A percentile compares a stretch with the other conserved stretches of the same genome.
phyloP scores from a whole-genome alignment of 805 yeast genomes.

The Wickerhamiella qilinensis region DNA sequence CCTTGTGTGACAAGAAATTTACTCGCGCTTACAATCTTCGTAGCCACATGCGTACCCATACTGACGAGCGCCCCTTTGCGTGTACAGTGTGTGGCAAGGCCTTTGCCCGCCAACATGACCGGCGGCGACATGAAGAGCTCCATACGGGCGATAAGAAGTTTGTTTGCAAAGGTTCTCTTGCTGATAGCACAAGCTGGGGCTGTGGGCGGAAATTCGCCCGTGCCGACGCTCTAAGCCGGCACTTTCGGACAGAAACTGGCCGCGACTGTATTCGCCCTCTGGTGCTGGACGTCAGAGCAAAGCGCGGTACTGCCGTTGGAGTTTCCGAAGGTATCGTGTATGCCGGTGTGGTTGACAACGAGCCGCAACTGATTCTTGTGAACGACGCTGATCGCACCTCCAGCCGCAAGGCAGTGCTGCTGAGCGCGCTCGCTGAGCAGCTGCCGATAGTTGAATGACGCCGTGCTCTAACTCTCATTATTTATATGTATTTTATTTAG shows the following conservation, averaged over 20 bases:
- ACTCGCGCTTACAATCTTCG: constrained; percentile 88
- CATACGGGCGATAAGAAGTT: constrained; percentile 60
- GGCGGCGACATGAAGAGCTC: constrained; percentile 58
- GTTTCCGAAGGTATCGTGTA: constrained; percentile 16
- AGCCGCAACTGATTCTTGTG: constrained; percentile 10
- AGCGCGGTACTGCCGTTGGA: constrained; percentile 7
- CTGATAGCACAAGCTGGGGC: constrained; percentile 55
- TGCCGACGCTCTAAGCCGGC: constrained; percentile 63
- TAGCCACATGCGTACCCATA: constrained; percentile 80
- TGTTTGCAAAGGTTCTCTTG: constrained; percentile 45
- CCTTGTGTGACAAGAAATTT: constrained; percentile 69
- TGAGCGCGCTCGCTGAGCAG: constrained; percentile 16
- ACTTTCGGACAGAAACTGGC: constrained; percentile 62
- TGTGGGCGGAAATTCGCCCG: constrained; percentile 61
- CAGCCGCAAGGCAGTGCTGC: constrained; percentile 15
- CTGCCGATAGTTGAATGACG: not conserved
- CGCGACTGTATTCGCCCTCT: constrained; percentile 50
- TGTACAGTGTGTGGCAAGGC: constrained; percentile 49
- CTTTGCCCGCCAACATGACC: constrained; percentile 65
- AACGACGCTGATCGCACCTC: constrained; percentile 12
- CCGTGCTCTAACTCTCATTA: not conserved
- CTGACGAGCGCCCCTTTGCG: constrained; percentile 52
- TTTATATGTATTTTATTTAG: not conserved
- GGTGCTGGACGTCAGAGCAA: constrained; percentile 30
- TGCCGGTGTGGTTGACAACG: constrained; percentile 8